Evolutionary conservation across 345 rosid species (phyloP), one percentile per base, ranked within the genome.

Genomic region (Syzygium aromaticum): DNA sequence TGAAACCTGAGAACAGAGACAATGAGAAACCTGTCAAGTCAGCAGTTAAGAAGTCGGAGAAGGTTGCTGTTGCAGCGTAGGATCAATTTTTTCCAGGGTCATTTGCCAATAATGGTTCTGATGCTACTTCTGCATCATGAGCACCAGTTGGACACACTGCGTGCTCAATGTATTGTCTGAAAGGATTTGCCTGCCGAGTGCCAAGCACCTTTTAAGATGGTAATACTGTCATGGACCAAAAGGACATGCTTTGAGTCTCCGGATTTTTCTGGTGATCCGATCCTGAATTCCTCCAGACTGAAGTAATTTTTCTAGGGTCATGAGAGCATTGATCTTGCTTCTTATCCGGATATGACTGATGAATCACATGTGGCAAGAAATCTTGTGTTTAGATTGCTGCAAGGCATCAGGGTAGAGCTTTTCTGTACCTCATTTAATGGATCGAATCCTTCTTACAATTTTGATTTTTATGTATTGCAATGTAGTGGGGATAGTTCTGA

Each of bases 61-160:
- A 95, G 87, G 94, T 90, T 56, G 93, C 93, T 56, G 89, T 92
- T 84, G 91, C 95, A 87, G 93, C 96, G 84, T 96, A 92, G 91
- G 73, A 85, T 51, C 77, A 54, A 49, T 14, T 52, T 30, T 84
- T 84, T 53, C 86, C 86, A 8, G 28, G 63, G 23, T 53, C 80
- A 73, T 33, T 40, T 19, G 14, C 80, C 80, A 73, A 73, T 73
- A 10, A 73, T 73, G 80, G 80, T 38, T 40, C 49, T 14, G 19
- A 5, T 73, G 80, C 80, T 73, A 73, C 13, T 38, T 73, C 80
- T 73, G 80, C 27, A 19, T 38, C 80, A 38, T 73, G 25, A 40
- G 80, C 49, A 73, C 80, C 49, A 19, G 23, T 19, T 38, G 80
- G 80, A 38, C 80, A 38, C 19, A 27, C 78, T 33, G 80, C 49